Percentiles rank a stretch among this genome's conserved stretches.
Conservation (phyloP, 2,329 filamentous ascomycete genomes). For the Tolypocladium tundrense region DNA sequence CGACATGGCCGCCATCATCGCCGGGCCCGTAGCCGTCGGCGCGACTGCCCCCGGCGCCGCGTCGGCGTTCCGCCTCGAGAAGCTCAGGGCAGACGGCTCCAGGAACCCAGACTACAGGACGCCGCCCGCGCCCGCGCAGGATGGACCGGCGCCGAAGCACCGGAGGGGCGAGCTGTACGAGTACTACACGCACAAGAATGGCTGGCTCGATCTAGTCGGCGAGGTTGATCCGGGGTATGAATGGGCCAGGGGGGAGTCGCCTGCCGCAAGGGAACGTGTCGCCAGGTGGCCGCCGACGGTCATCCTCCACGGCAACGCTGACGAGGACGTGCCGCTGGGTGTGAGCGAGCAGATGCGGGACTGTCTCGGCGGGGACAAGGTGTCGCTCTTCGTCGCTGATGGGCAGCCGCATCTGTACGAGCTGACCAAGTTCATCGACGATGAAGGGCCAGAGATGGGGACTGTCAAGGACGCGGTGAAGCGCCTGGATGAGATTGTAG, state of each 20-base stretch:
- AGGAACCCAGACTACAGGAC: slow-evolving; percentile 13
- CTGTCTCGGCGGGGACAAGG: slow-evolving; percentile 14
- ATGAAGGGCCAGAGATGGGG: slow-evolving; percentile 15
- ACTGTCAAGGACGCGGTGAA: slow-evolving; percentile 13
- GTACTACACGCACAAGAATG: slow-evolving; percentile 22
- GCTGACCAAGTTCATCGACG: slow-evolving; percentile 18
- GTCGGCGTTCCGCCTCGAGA: slow-evolving; percentile 14
- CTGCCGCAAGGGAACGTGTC: slow-evolving; percentile 4
- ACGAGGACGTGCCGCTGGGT: slow-evolving; percentile 16
- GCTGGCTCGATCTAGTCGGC: slow-evolving; percentile 15
- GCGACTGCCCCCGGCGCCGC: slow-evolving; percentile 5
- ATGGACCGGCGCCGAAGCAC: neutral
- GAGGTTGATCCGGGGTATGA: slow-evolving; percentile 20
- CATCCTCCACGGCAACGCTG: slow-evolving; percentile 21
- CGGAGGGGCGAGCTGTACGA: slow-evolving; percentile 18
- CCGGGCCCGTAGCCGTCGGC: slow-evolving; percentile 14
- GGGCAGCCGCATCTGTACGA: slow-evolving; percentile 19
- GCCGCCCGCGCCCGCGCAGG: neutral
- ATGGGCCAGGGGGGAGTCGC: slow-evolving; percentile 11
- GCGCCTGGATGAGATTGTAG: slow-evolving; percentile 13
- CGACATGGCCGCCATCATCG: slow-evolving; percentile 12
- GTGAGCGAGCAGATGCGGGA: slow-evolving; percentile 17
- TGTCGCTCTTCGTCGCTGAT: slow-evolving; percentile 14
- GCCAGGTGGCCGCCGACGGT: slow-evolving; percentile 21
- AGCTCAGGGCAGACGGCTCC: slow-evolving; percentile 14